Conservation (phyloP, 331 rosid genomes). For the Arachis monticola region DNA sequence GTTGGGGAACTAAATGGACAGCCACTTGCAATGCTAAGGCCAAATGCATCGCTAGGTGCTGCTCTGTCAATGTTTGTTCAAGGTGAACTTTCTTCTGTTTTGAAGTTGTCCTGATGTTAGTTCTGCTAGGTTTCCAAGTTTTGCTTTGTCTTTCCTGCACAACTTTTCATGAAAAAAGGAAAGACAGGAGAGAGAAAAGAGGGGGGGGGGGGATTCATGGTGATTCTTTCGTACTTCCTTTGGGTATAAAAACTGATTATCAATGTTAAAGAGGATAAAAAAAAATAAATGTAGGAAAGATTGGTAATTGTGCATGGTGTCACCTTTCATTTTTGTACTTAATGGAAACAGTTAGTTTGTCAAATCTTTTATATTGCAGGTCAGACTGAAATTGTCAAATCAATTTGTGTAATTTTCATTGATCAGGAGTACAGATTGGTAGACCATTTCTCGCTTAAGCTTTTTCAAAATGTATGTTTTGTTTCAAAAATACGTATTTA, state of each 20-base stretch:
- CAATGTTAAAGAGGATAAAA: conserved; percentile 12
- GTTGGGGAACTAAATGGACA: conserved; percentile 72
- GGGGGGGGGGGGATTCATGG: background rate
- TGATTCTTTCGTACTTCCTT: conserved; percentile 10
- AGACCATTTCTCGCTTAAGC: background rate
- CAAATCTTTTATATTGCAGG: conserved; percentile 3
- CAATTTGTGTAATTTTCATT: background rate
- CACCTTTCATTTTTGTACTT: conserved; percentile 8
- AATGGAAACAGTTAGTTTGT: conserved; percentile 25
- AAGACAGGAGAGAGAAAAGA: too few species aligned
- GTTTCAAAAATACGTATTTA: background rate
- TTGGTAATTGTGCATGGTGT: background rate
- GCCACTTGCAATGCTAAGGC: conserved; percentile 71
- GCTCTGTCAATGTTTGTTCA: conserved; percentile 76
- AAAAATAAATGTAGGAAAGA: background rate
- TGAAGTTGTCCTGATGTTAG: conserved; percentile 33
- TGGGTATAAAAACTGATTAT: background rate
- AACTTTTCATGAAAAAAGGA: background rate
- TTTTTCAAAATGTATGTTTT: conserved; percentile 19
- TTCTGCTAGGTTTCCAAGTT: conserved; percentile 23
- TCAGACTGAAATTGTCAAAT: conserved; percentile 17
- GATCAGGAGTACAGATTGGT: background rate
- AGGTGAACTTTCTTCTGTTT: conserved; percentile 61
- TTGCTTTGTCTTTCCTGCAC: background rate
- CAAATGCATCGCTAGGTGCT: conserved; percentile 70